Conservation (phyloP, 495 filamentous ascomycete species). For the Paragyromitra xinjiangensis region DNA sequence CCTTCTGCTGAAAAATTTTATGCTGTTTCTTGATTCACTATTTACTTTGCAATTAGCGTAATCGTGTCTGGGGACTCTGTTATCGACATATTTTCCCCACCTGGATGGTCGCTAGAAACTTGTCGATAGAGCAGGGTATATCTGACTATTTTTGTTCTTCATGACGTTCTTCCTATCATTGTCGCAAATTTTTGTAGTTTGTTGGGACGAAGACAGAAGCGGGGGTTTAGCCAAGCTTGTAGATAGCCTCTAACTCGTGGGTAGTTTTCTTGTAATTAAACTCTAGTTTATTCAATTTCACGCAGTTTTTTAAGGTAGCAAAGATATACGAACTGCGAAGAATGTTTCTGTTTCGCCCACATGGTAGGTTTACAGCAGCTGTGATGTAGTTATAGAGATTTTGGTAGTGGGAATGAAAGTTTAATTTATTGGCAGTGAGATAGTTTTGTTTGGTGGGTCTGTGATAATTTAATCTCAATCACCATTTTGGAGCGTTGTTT, state of each 20-base stretch:
- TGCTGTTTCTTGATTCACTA: not conserved
- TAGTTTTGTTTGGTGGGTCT: too few relatives aligned
- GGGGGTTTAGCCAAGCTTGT: not conserved
- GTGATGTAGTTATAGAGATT: too few relatives aligned
- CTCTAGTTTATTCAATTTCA: not conserved
- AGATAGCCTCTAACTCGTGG: not conserved
- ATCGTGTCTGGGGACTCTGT: not conserved
- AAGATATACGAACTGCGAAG: too few relatives aligned
- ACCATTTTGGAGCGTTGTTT: too few relatives aligned
- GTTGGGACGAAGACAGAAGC: not conserved
- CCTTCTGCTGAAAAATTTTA: not conserved
- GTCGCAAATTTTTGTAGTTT: not conserved
- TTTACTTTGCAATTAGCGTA: not conserved
- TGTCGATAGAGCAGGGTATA: not conserved
- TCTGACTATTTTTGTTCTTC: not conserved
- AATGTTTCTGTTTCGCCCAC: too few relatives aligned
- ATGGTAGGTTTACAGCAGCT: too few relatives aligned
- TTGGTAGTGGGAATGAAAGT: too few relatives aligned
- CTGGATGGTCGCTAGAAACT: not conserved
- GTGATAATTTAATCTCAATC: too few relatives aligned
- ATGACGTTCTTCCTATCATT: not conserved
- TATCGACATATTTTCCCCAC: not conserved
- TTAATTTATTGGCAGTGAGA: too few relatives aligned
- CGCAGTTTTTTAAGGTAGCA: too few relatives aligned
- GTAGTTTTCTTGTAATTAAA: not conserved